These are phyloP conservation scores for Cystobasidiaceae sp. DNA, from an alignment of 1,284 basidiomycete species.

Conservation along the genomic window DNA sequence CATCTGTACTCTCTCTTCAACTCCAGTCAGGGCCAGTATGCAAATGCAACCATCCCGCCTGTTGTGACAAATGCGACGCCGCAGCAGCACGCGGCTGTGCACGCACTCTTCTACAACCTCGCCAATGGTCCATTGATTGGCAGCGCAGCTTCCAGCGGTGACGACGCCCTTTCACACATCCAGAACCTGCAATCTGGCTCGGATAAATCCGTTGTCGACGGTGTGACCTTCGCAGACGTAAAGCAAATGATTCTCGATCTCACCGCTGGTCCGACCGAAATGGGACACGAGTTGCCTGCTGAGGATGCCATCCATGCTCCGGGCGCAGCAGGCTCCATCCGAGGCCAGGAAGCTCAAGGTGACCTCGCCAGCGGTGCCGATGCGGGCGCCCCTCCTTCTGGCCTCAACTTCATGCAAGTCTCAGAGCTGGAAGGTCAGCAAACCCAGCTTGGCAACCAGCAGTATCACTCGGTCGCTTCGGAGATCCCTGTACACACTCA, in stretches of 20 bases:
- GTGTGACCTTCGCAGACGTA: slow-evolving; percentile 41
- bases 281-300: slow-evolving; percentile 45
- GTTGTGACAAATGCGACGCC: slow-evolving; percentile 39
- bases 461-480: background rate
- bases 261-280: slow-evolving; percentile 38
- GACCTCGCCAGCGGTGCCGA: slow-evolving; percentile 16
- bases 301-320: slow-evolving; percentile 35
- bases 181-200: slow-evolving; percentile 32
- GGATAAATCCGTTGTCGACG: slow-evolving; percentile 36
- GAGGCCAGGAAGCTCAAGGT: slow-evolving; percentile 15
- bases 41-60: slow-evolving; percentile 36
- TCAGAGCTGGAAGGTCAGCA: slow-evolving; percentile 23
- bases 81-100: slow-evolving; percentile 42
- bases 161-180: slow-evolving; percentile 41
- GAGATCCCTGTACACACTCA: slow-evolving; percentile 6
- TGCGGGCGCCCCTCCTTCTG: background rate
- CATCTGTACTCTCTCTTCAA: slow-evolving; percentile 42
- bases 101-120: slow-evolving; percentile 39
- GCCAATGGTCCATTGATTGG: slow-evolving; percentile 43
- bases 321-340: slow-evolving; percentile 1
- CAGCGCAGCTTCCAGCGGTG: slow-evolving; percentile 26
- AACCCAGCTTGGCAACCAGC: background rate
- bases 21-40: background rate
- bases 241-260: slow-evolving; percentile 42
- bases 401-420: slow-evolving; percentile 33